Evolutionary conservation across 176 grass and related monocot species (phyloP), one percentile per base, ranked within the genome.

Genomic region (Zoysia pacifica): DNA sequence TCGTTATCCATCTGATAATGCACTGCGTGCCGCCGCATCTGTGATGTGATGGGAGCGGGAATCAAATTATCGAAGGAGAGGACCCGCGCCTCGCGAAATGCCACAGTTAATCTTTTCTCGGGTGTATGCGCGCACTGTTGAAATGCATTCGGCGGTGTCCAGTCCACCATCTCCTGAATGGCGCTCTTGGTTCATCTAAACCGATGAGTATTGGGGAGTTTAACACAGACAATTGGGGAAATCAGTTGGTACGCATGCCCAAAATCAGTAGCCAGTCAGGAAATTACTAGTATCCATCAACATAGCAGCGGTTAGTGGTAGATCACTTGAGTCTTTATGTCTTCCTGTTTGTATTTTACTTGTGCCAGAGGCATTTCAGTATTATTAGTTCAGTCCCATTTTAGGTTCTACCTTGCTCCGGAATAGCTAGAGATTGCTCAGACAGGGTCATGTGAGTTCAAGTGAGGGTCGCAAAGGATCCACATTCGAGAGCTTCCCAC

Each of bases 401-500:
- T 77, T 41, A 50, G 54, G 45, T 53, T 61, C 41, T 12, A 5
- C 11, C 38, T 69, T 42, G 28, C 16, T 83, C 2, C 1, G 59
- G 52, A 78, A 45, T 42, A 18, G 7, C 65, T 55, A 55, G 28
- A 70, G 58, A 49, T 35, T 41, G 63, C 64, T 72, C 54, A 48
- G 48, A 46, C 70, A 62, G 6, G 15, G 11, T 69, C 12, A 55
- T 53, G 63, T 16, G 9, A 55, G 63, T 80, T 74, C 40, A 62
- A 80, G 75, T 84, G 81, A 39, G 62, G 46, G 44, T 89, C 82
- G 81, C 87, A 76, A 64, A 80, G 54, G 54, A 80, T 84, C 71
- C 87, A 58, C 87, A 49, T 66, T 28, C 28, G 28, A 28, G 77
- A 76, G 55, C 52, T 65, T 46, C 47, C 62, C 37, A 20, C 13